Percentiles rank a stretch among this genome's conserved stretches.
These are phyloP conservation scores for Chamaecyparis obtusa DNA, from an alignment of 75 land plant genomes.

Conservation along the genomic window DNA sequence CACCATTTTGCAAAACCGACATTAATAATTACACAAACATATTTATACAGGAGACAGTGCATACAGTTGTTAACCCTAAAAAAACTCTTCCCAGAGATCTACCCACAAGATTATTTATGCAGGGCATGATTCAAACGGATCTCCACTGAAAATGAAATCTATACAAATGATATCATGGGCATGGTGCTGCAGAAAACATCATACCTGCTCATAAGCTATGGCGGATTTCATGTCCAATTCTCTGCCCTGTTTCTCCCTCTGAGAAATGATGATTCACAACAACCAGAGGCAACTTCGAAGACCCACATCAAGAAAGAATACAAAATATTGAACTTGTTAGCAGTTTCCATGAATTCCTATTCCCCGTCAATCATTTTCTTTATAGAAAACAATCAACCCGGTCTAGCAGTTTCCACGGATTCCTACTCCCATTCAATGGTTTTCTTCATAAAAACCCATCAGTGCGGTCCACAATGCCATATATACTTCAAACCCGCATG, in stretches of 20 bases:
- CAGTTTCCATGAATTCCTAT: not conserved
- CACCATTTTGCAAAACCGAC: not conserved
- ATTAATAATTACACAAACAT: not conserved
- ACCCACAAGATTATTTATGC: not conserved
- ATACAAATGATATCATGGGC: not conserved
- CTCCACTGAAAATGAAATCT: not conserved
- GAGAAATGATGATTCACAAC: not conserved
- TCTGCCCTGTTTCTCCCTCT: not conserved
- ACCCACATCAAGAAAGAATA: not conserved
- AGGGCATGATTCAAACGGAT: not conserved
- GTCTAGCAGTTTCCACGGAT: not conserved
- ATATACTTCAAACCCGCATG: not conserved
- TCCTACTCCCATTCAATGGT: not conserved
- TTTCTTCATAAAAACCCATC: not conserved
- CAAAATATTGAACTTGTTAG: not conserved
- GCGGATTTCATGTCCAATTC: not conserved
- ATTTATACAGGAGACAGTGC: not conserved
- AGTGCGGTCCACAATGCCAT: not conserved
- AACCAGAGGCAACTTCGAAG: not conserved
- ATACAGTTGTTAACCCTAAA: not conserved
- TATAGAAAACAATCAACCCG: not conserved
- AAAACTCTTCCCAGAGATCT: no score
- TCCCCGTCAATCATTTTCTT: not conserved
- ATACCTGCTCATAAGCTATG: not conserved
- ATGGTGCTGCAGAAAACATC: not conserved